Evolutionary conservation across 2,329 filamentous ascomycete species (phyloP).

Genomic region (Orbilia ellipsospora): DNA sequence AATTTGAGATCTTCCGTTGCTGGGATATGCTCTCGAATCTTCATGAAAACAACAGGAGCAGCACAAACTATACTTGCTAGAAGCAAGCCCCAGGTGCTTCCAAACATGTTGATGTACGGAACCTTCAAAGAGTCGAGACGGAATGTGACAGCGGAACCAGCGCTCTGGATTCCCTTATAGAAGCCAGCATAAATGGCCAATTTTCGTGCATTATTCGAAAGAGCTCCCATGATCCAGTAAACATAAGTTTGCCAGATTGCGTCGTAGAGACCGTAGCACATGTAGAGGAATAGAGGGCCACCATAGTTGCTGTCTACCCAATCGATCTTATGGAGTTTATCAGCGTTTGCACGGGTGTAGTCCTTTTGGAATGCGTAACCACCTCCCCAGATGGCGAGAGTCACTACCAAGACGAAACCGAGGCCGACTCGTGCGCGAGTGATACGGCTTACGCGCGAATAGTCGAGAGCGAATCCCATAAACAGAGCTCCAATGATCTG

Average conservation of each 20-base stretch:
- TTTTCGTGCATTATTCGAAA: conserved; percentile 91
- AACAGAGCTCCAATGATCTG: conserved; percentile 69
- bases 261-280: conserved; percentile 77
- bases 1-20: conserved; percentile 85
- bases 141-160: conserved; percentile 80
- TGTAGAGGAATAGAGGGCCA: conserved; percentile 76
- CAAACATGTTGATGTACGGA: conserved; percentile 78
- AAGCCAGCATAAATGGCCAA: conserved; percentile 90
- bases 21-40: conserved; percentile 82
- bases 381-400: conserved; percentile 69
- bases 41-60: conserved; percentile 79
- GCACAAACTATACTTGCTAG: conserved; percentile 79
- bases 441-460: conserved; percentile 64
- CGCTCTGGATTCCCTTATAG: conserved; percentile 91
- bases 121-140: conserved; percentile 73
- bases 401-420: conserved; percentile 65
- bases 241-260: conserved; percentile 88
- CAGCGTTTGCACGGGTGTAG: conserved; percentile 66
- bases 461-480: conserved; percentile 65
- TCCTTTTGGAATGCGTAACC: conserved; percentile 75
- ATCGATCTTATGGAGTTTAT: conserved; percentile 70
- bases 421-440: conserved; percentile 66
- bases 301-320: conserved; percentile 76
- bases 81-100: conserved; percentile 79
- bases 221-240: conserved; percentile 94